Percentiles rank a stretch among this genome's conserved stretches.
These are phyloP conservation scores for Chaetomiaceae sp. DNA, from an alignment of 2,329 filamentous ascomycete genomes.

Conservation along the genomic window DNA sequence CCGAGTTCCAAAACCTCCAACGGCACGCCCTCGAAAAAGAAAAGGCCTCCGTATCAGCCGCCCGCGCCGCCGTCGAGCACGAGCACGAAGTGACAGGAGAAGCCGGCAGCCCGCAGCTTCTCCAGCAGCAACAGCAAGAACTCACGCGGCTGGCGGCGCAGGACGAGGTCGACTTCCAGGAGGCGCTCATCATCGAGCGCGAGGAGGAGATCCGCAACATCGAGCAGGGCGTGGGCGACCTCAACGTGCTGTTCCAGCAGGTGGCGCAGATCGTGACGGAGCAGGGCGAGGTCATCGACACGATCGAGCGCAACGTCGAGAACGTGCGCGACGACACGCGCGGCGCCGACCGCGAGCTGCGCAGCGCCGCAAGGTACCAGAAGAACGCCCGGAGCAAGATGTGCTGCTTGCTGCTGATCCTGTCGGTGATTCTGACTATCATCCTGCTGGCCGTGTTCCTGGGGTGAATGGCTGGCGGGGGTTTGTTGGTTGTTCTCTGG, in stretches of 20 bases:
- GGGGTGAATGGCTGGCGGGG: conserved; percentile 43
- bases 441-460: conserved; percentile 82
- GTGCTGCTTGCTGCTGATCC: conserved; percentile 83
- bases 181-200: conserved; percentile 89
- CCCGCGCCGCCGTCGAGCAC: conserved; percentile 72
- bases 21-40: conserved; percentile 88
- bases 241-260: conserved; percentile 95
- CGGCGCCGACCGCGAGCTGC: conserved; percentile 79
- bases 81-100: conserved; percentile 30
- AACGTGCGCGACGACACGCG: conserved; percentile 74
- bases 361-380: conserved; percentile 84
- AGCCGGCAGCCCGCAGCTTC: conserved; percentile 32
- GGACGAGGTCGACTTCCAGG: conserved; percentile 96
- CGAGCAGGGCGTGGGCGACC: conserved; percentile 88
- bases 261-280: conserved; percentile 96
- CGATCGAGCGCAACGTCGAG: conserved; percentile 84
- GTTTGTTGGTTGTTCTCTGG: background rate
- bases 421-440: conserved; percentile 84
- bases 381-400: conserved; percentile 93
- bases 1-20: conserved; percentile 91
- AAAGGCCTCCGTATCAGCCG: conserved; percentile 76
- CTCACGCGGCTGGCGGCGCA: conserved; percentile 80
- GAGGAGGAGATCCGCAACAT: conserved; percentile 97
- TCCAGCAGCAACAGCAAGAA: conserved; percentile 65
- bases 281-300: conserved; percentile 83